phyloP scores from a whole-genome alignment of 2,329 filamentous ascomycete species.

The Endothia cerciana region DNA sequence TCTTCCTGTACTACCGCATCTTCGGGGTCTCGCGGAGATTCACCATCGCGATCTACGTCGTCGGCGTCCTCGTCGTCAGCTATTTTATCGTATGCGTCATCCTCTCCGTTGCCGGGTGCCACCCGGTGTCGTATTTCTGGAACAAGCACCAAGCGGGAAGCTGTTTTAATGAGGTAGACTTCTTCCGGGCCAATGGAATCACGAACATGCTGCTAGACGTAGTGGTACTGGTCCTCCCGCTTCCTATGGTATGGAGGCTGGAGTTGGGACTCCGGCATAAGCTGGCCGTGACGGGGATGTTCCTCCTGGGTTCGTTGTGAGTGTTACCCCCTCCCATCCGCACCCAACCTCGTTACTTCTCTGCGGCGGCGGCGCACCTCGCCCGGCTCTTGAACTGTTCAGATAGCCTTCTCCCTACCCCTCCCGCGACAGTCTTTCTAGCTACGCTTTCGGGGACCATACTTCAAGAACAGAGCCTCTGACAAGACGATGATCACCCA shows the following conservation, averaged over 20 bases:
- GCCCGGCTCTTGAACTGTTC: neutral
- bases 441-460: too few species aligned
- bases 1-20: conserved; percentile 12
- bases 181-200: conserved; percentile 20
- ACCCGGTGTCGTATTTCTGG: conserved; percentile 20
- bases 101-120: conserved; percentile 8
- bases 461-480: too few species aligned
- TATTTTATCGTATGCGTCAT: conserved; percentile 12
- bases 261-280: conserved; percentile 1
- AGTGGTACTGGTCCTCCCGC: conserved; percentile 2
- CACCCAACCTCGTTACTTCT: neutral
- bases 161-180: conserved; percentile 12
- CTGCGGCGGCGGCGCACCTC: too few species aligned
- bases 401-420: too few species aligned
- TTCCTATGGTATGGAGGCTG: conserved; percentile 19
- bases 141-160: neutral
- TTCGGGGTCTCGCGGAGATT: conserved; percentile 13
- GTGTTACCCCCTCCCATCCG: neutral
- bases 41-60: conserved; percentile 3
- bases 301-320: conserved; percentile 18
- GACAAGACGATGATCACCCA: neutral
- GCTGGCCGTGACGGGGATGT: conserved; percentile 14
- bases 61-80: conserved; percentile 4
- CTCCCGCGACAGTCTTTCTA: too few species aligned
- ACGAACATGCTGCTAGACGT: conserved; percentile 18